Percentiles rank a stretch among this genome's conserved stretches.
phyloP scores from a whole-genome alignment of 192 early-diverging fungal species.

The Rhizophagus sp. region DNA sequence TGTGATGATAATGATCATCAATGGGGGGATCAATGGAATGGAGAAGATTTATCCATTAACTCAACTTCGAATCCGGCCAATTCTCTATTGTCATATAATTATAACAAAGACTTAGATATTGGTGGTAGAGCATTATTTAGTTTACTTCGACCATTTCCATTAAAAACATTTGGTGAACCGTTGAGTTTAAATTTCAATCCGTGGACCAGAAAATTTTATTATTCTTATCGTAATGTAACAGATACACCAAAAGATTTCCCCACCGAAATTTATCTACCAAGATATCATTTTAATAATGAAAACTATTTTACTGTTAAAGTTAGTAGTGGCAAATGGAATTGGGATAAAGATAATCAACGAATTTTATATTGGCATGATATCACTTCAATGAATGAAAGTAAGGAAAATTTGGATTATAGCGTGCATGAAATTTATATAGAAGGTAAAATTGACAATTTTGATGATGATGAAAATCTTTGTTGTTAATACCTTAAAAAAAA shows the following conservation, averaged over 20 bases:
- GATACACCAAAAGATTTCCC: slow-evolving; percentile 22
- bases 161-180: slow-evolving; percentile 39
- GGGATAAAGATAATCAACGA: slow-evolving; percentile 34
- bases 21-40: slow-evolving; percentile 84
- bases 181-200: slow-evolving; percentile 38
- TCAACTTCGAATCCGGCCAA: slow-evolving; percentile 40
- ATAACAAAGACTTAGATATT: slow-evolving; percentile 38
- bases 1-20: slow-evolving; percentile 75
- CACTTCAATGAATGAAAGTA: slow-evolving; percentile 8
- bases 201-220: slow-evolving; percentile 38
- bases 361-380: slow-evolving; percentile 38
- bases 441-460: not conserved
- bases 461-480: not conserved
- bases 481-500: not conserved
- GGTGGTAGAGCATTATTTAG: slow-evolving; percentile 37
- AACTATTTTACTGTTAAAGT: slow-evolving; percentile 38
- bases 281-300: slow-evolving; percentile 42
- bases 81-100: slow-evolving; percentile 46
- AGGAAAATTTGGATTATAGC: not conserved
- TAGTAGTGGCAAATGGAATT: slow-evolving; percentile 34
- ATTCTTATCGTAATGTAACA: slow-evolving; percentile 26
- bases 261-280: slow-evolving; percentile 53
- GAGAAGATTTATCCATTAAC: slow-evolving; percentile 80
- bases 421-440: not conserved
- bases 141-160: slow-evolving; percentile 42